Conservation (phyloP, 164 flowering plant species). For the Liriodendron chinense region DNA sequence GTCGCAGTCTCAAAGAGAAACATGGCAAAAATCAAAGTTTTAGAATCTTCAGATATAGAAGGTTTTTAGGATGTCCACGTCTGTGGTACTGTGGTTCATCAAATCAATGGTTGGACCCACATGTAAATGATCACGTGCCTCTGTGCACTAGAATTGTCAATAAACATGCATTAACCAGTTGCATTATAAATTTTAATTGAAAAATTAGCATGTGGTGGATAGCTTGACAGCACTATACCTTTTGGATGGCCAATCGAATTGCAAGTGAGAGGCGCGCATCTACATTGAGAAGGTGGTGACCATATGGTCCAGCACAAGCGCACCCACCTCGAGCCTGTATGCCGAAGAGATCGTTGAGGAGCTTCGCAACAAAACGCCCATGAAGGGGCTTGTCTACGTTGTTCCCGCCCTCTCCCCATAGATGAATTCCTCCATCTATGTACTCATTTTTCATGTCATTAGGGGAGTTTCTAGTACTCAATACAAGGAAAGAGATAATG, state of each 20-base stretch:
- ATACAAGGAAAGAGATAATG: constrained; percentile 67
- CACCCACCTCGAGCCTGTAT: constrained; percentile 90
- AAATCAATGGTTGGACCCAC: too few species aligned
- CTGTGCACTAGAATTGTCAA: too few species aligned
- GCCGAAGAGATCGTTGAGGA: constrained; percentile 83
- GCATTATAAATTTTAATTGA: too few species aligned
- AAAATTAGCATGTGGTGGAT: background rate
- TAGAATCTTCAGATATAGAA: too few species aligned
- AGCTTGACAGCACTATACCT: constrained; percentile 28
- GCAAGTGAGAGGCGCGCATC: constrained; percentile 39
- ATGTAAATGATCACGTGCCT: too few species aligned
- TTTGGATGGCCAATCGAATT: constrained; percentile 41
- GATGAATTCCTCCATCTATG: constrained; percentile 11
- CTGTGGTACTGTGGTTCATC: too few species aligned
- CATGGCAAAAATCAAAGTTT: too few species aligned
- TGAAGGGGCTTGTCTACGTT: constrained; percentile 59
- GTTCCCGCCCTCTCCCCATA: constrained; percentile 45
- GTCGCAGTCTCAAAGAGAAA: too few species aligned
- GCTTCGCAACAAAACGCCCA: constrained; percentile 70
- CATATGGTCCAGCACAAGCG: constrained; percentile 91
- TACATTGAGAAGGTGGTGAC: constrained; percentile 54
- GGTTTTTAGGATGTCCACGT: too few species aligned
- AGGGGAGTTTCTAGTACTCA: constrained; percentile 24
- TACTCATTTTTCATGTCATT: background rate
- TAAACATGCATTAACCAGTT: too few species aligned